phyloP scores from a whole-genome alignment of 1,284 basidiomycete species.

The Fomitopsis palustris region DNA sequence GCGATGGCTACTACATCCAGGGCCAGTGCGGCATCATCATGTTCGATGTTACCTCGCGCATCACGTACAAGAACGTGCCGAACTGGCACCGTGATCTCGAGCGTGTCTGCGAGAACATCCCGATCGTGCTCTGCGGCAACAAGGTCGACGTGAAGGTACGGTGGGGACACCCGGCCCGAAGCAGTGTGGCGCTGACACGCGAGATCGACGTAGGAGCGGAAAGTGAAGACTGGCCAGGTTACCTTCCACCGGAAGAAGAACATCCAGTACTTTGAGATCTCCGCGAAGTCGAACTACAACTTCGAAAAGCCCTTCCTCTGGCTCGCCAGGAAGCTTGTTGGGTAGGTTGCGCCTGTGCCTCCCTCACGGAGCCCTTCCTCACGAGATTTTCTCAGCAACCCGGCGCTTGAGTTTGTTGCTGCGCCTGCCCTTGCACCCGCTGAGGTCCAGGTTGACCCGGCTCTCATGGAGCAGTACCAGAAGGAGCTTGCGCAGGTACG shows the following conservation, averaged over 20 bases:
- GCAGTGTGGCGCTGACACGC: not conserved
- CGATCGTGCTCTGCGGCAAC: constrained; percentile 99
- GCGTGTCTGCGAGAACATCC: constrained; percentile 99
- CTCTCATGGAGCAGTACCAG: constrained; percentile 83
- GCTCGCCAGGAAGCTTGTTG: constrained; percentile 97
- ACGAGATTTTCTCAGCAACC: constrained; percentile 55
- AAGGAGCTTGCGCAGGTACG: constrained; percentile 70
- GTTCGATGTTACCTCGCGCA: constrained; percentile 99
- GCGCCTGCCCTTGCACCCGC: constrained; percentile 95
- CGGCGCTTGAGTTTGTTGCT: constrained; percentile 91
- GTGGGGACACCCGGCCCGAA: not conserved
- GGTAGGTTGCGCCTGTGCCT: constrained; percentile 49
- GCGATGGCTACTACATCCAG: constrained; percentile 98
- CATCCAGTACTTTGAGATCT: constrained; percentile 99
- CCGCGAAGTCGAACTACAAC: constrained; percentile 99
- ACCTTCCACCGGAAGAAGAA: constrained; percentile 99
- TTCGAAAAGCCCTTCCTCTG: constrained; percentile 99
- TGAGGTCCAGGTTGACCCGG: constrained; percentile 84
- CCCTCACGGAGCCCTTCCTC: not conserved
- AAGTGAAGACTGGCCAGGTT: constrained; percentile 98
- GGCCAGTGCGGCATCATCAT: constrained; percentile 99
- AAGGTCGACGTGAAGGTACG: constrained; percentile 99
- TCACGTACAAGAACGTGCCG: constrained; percentile 99
- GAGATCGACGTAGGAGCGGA: constrained; percentile 76
- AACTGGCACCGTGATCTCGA: constrained; percentile 99